Percentiles rank a stretch among this genome's conserved stretches.
Conservation (phyloP, 306 rosid species). For the Trifolium fragiferum region DNA sequence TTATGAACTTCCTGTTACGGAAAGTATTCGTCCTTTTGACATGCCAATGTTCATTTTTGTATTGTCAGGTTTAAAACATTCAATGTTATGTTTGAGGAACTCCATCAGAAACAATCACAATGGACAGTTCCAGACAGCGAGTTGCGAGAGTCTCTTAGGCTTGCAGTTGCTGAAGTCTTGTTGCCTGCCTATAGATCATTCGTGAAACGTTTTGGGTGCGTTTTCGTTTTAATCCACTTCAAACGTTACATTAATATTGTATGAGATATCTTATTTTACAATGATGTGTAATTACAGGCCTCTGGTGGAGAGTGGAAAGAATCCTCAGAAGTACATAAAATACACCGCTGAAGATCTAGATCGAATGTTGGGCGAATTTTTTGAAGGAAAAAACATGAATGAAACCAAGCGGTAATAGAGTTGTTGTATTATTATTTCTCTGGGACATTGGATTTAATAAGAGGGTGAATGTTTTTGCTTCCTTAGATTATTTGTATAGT, state of each 20-base stretch:
- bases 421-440: conserved; percentile 1
- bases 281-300: conserved; percentile 55
- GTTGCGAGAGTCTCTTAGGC: conserved; percentile 93
- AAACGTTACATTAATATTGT: background rate
- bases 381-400: conserved; percentile 81
- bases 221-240: conserved; percentile 36
- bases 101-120: conserved; percentile 96
- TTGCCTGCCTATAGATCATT: conserved; percentile 93
- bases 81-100: conserved; percentile 89
- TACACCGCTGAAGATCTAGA: conserved; percentile 90
- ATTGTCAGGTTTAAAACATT: conserved; percentile 75
- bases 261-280: conserved; percentile 12
- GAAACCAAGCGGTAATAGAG: conserved; percentile 65
- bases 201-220: conserved; percentile 83
- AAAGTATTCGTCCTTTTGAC: conserved; percentile 23
- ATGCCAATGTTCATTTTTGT: conserved; percentile 5
- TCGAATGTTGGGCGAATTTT: conserved; percentile 91
- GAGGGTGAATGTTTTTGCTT: conserved; percentile 31
- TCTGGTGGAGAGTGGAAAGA: conserved; percentile 85
- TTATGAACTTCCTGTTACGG: background rate
- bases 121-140: conserved; percentile 95
- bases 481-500: conserved; percentile 41
- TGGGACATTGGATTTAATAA: conserved; percentile 30
- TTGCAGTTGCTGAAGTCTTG: conserved; percentile 91
- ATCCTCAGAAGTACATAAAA: conserved; percentile 81